These are phyloP conservation scores for Seminavis robusta DNA, from an alignment of 108 stramenopile genomes.

Conservation along the genomic window DNA sequence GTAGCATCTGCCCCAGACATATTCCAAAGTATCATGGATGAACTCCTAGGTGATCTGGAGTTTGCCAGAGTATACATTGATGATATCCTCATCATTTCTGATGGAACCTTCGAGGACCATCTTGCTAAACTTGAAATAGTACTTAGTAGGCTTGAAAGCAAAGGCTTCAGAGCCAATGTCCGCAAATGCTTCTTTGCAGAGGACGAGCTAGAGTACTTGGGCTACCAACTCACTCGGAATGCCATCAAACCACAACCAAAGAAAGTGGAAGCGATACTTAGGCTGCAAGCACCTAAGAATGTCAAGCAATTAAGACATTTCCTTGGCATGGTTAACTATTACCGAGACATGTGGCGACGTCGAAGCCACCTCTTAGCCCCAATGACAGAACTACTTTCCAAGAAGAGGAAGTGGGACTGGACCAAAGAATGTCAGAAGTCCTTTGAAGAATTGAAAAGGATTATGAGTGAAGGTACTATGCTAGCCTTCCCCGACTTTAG, in stretches of 20 bases:
- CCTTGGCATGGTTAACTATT: constrained; percentile 40
- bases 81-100: constrained; percentile 28
- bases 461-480: constrained; percentile 26
- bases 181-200: constrained; percentile 10
- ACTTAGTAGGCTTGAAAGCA: constrained; percentile 5
- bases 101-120: constrained; percentile 21
- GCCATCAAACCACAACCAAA: constrained; percentile 26
- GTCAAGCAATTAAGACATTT: constrained; percentile 24
- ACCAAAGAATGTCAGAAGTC: constrained; percentile 22
- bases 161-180: constrained; percentile 22
- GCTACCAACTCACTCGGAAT: constrained; percentile 1
- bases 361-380: constrained; percentile 40
- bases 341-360: constrained; percentile 42
- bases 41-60: constrained; percentile 18
- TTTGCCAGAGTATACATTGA: constrained; percentile 30
- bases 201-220: constrained; percentile 19
- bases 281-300: constrained; percentile 12
- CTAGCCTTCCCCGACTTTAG: constrained; percentile 42
- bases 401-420: constrained; percentile 29
- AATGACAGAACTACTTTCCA: constrained; percentile 20
- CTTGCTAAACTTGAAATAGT: constrained; percentile 23
- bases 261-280: constrained; percentile 40
- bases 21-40: constrained; percentile 34
- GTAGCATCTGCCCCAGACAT: constrained; percentile 24
- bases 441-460: constrained; percentile 38